Conservation (phyloP, 306 rosid genomes). For the Purshia tridentata region DNA sequence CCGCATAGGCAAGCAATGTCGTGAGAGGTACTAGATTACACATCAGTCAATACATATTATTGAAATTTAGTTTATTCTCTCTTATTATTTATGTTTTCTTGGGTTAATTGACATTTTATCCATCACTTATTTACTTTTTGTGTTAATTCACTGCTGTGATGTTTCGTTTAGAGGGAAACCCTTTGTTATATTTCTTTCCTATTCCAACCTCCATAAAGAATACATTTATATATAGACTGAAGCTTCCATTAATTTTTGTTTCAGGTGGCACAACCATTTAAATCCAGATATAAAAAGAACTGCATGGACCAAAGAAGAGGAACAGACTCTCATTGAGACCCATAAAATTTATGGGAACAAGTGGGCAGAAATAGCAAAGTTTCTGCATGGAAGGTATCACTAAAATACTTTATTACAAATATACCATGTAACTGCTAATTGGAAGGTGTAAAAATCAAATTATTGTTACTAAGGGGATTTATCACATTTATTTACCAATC, state of each 20-base stretch:
- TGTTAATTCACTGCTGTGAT: background rate
- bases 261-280: constrained; percentile 58
- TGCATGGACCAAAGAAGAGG: constrained; percentile 51
- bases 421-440: no score
- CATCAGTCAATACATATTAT: background rate
- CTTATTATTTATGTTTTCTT: background rate
- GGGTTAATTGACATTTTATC: background rate
- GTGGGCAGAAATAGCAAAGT: constrained; percentile 56
- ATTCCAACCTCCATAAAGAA: background rate
- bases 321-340: constrained; percentile 26
- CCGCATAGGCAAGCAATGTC: constrained; percentile 58
- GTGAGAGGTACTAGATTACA: constrained; percentile 37
- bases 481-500: no score
- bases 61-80: background rate
- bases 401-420: no score
- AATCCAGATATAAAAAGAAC: constrained; percentile 49
- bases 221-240: background rate
- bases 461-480: no score
- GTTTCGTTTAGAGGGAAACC: background rate
- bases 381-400: constrained; percentile 46
- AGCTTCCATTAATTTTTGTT: background rate
- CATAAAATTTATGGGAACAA: constrained; percentile 44
- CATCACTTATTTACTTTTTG: background rate
- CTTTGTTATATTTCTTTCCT: background rate
- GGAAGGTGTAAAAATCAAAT: no score